A percentile compares a stretch with the other conserved stretches of the same genome.
Conservation (phyloP, 2,329 filamentous ascomycete species). For the Apiospora koreana region DNA sequence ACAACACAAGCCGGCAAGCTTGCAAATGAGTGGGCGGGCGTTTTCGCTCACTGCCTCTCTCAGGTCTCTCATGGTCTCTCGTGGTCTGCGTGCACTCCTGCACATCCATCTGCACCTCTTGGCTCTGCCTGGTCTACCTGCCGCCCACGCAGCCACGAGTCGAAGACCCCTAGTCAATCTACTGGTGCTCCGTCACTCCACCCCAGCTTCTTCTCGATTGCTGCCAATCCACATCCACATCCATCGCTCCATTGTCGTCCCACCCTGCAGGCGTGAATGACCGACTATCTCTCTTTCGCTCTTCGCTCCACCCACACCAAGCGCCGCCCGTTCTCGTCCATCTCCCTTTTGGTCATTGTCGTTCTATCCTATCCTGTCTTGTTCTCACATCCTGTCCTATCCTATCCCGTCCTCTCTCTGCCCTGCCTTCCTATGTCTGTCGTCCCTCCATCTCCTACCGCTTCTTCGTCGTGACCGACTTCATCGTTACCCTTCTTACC, state of each 20-base stretch:
- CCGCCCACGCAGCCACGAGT: background rate
- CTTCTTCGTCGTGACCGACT: slow-evolving; percentile 25
- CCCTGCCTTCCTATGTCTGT: slow-evolving; percentile 14
- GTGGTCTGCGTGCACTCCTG: too few relatives aligned
- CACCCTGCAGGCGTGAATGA: slow-evolving; percentile 26
- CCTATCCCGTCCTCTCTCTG: slow-evolving; percentile 15
- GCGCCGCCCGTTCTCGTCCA: slow-evolving; percentile 14
- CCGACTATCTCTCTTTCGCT: slow-evolving; percentile 21
- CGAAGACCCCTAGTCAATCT: slow-evolving; percentile 2
- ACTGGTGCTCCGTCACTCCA: slow-evolving; percentile 15
- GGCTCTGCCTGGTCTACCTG: background rate
- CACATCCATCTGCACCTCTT: too few relatives aligned
- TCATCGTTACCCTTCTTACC: slow-evolving; percentile 18
- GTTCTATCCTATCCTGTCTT: slow-evolving; percentile 22
- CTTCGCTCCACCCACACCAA: slow-evolving; percentile 19
- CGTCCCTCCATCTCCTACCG: slow-evolving; percentile 28
- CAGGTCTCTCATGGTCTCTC: background rate
- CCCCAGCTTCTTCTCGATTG: slow-evolving; percentile 13
- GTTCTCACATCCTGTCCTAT: slow-evolving; percentile 17
- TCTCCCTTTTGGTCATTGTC: slow-evolving; percentile 13
- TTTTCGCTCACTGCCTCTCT: background rate
- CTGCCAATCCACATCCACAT: slow-evolving; percentile 6
- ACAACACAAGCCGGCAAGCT: background rate
- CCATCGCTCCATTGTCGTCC: slow-evolving; percentile 33
- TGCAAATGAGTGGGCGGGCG: background rate